These are phyloP conservation scores for Biscogniauxia mediterranea DNA, from an alignment of 2,329 filamentous ascomycete genomes.

Conservation along the genomic window DNA sequence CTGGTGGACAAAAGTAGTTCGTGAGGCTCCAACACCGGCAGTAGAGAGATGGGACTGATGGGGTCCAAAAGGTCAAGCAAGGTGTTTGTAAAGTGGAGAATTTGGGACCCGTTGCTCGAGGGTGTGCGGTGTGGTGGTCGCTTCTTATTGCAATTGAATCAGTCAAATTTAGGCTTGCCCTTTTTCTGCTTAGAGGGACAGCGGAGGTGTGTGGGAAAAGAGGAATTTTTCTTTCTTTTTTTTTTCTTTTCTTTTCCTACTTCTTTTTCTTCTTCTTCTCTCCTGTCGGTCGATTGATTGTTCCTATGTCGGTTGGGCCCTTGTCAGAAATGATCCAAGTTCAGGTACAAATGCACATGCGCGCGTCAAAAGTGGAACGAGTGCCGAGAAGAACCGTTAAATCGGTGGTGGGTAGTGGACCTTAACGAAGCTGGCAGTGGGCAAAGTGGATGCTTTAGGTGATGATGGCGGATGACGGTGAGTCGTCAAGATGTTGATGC, in stretches of 20 bases:
- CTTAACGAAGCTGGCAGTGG: constrained; percentile 21
- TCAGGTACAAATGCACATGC: constrained; percentile 23
- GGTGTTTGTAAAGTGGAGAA: constrained; percentile 38
- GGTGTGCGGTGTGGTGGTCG: constrained; percentile 31
- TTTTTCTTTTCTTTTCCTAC: neutral
- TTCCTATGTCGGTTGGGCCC: constrained; percentile 25
- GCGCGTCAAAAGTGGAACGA: constrained; percentile 29
- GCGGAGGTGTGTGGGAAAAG: no score
- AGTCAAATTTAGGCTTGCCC: constrained; percentile 10
- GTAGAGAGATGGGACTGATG: constrained; percentile 33
- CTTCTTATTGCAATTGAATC: constrained; percentile 34
- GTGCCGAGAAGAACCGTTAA: constrained; percentile 29
- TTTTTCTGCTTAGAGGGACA: no score
- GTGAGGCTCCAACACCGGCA: constrained; percentile 35
- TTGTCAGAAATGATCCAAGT: constrained; percentile 26
- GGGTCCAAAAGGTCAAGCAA: constrained; percentile 22
- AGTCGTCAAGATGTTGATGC: constrained; percentile 32
- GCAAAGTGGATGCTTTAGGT: constrained; percentile 26
- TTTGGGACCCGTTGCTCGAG: constrained; percentile 32
- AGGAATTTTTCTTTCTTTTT: no score
- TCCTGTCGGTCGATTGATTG: constrained; percentile 14
- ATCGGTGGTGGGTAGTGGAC: constrained; percentile 23
- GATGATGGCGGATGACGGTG: constrained; percentile 29
- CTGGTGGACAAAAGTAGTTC: constrained; percentile 34
- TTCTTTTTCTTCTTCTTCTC: constrained; percentile 13